A percentile compares a stretch with the other conserved stretches of the same genome.
phyloP scores from a whole-genome alignment of 768 basidiomycete genomes.

The Mycena chlorophos region DNA sequence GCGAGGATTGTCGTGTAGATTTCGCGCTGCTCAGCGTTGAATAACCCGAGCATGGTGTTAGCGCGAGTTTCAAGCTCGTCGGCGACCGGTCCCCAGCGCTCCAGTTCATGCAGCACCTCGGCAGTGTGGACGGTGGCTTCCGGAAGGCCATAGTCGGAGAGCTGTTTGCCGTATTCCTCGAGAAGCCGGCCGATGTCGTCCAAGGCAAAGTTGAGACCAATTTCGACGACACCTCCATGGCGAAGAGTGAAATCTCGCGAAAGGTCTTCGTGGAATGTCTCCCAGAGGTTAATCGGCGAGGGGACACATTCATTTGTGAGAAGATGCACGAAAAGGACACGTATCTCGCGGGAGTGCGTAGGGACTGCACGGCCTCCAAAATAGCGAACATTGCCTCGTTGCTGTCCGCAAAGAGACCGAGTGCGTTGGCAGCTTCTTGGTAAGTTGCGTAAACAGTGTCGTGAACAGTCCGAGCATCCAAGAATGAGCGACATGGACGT shows the following conservation, averaged over 20 bases:
- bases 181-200: not conserved
- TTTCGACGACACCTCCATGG: too few relatives aligned
- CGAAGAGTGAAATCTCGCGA: too few relatives aligned
- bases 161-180: not conserved
- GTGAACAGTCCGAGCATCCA: not conserved
- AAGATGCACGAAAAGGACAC: not conserved
- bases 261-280: too few relatives aligned
- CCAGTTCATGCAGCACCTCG: too few relatives aligned
- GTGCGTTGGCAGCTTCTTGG: not conserved
- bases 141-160: not conserved
- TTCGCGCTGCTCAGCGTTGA: slow-evolving; percentile 11
- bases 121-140: too few relatives aligned
- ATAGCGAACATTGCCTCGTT: not conserved
- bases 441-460: too few relatives aligned
- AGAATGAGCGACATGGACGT: not conserved
- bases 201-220: too few relatives aligned
- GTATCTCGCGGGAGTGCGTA: not conserved
- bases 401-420: not conserved
- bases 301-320: too few relatives aligned
- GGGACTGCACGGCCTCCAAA: not conserved
- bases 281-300: too few relatives aligned
- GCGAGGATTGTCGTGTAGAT: slow-evolving; percentile 9
- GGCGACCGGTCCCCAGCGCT: too few relatives aligned
- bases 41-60: not conserved
- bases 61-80: too few relatives aligned